These are phyloP conservation scores for Escallonia rubra DNA, from an alignment of 129 eudicot genomes.

Conservation along the genomic window DNA sequence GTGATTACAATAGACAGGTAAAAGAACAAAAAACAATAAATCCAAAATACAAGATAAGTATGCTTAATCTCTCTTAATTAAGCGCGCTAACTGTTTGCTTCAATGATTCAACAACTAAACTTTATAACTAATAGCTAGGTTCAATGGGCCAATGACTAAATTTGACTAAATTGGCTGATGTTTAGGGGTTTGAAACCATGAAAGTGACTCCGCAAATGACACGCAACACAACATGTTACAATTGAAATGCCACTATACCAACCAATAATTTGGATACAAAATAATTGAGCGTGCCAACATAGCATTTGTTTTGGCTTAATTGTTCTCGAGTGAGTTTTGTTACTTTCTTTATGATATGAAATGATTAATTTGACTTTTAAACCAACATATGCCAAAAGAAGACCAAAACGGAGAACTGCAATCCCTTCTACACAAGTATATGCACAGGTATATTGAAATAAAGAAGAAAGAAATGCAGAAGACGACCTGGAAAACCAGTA, in stretches of 20 bases:
- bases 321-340: too few species aligned
- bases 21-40: too few species aligned
- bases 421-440: slow-evolving; percentile 10
- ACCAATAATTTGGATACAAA: slow-evolving; percentile 8
- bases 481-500: slow-evolving; percentile 4
- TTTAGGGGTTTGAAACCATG: slow-evolving; percentile 3
- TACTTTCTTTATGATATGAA: too few species aligned
- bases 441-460: neutral
- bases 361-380: too few species aligned
- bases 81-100: neutral
- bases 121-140: neutral
- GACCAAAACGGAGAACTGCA: slow-evolving; percentile 12
- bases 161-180: neutral
- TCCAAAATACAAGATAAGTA: too few species aligned
- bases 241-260: neutral
- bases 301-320: neutral
- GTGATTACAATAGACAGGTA: too few species aligned
- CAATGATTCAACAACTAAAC: neutral
- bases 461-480: neutral
- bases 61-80: too few species aligned
- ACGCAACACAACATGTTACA: slow-evolving; percentile 1
- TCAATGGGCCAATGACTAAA: too few species aligned
- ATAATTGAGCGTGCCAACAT: neutral
- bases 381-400: slow-evolving; percentile 9
- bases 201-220: slow-evolving; percentile 3